Conservation (phyloP, 345 rosid species). For the Salix viminalis region DNA sequence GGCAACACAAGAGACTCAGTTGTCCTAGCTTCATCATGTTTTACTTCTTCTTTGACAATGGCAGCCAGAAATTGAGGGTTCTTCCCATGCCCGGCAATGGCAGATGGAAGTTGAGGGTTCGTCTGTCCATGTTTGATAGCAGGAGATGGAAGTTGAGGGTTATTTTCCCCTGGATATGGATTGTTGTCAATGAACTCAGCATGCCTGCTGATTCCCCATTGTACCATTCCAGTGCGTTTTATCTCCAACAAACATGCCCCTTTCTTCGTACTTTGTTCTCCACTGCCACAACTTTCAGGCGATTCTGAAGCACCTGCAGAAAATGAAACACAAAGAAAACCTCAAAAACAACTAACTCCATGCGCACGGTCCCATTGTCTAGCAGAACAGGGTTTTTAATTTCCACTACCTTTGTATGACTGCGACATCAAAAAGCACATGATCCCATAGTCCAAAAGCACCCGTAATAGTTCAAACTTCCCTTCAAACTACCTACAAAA, state of each 20-base stretch:
- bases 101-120: slow-evolving; percentile 25
- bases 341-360: not conserved
- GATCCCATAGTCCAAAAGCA: slow-evolving; percentile 8
- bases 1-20: slow-evolving; percentile 22
- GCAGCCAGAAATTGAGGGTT: slow-evolving; percentile 21
- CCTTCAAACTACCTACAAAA: slow-evolving; percentile 8
- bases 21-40: slow-evolving; percentile 24
- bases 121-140: too few species aligned
- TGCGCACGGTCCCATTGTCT: too few species aligned
- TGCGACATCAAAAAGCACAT: slow-evolving; percentile 18
- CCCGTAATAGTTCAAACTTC: not conserved
- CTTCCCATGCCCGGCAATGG: slow-evolving; percentile 18
- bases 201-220: slow-evolving; percentile 34
- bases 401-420: slow-evolving; percentile 13
- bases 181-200: slow-evolving; percentile 12
- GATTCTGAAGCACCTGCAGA: slow-evolving; percentile 9
- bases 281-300: slow-evolving; percentile 5
- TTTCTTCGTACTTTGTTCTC: slow-evolving; percentile 32
- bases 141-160: too few species aligned
- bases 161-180: slow-evolving; percentile 10
- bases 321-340: not conserved
- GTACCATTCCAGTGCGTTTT: slow-evolving; percentile 37
- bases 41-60: slow-evolving; percentile 23
- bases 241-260: slow-evolving; percentile 41
- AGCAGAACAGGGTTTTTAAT: not conserved